Evolutionary conservation across 257 asterid species (phyloP).

Genomic region (Solanum appendiculatum): DNA sequence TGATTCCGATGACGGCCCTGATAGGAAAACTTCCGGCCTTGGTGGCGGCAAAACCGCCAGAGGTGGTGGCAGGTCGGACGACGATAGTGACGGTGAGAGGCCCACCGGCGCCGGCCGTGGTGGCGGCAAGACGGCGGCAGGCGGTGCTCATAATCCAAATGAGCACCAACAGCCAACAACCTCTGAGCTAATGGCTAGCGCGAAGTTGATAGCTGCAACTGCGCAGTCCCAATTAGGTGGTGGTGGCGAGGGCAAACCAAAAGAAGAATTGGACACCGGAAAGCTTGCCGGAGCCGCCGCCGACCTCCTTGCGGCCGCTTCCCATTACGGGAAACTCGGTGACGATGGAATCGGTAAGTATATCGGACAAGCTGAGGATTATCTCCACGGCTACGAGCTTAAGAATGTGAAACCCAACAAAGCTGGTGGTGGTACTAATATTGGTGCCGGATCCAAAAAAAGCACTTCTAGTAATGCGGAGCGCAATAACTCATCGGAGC

Average conservation of each 20-base stretch:
- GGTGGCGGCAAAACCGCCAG: background rate
- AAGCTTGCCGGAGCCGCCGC: conserved; percentile 32
- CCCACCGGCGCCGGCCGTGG: background rate
- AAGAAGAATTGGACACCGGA: conserved; percentile 10
- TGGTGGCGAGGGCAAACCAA: background rate
- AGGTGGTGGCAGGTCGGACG: background rate
- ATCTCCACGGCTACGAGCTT: conserved; percentile 16
- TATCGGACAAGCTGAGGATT: conserved; percentile 21
- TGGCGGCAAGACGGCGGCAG: background rate
- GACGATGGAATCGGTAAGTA: conserved; percentile 15
- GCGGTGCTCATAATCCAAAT: background rate
- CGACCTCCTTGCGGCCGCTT: conserved; percentile 17
- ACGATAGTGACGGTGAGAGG: background rate
- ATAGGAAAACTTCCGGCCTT: background rate
- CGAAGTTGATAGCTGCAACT: conserved; percentile 21
- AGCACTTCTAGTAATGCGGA: background rate
- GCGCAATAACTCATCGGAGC: background rate
- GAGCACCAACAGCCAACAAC: background rate
- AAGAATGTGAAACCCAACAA: conserved; percentile 1
- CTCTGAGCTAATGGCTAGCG: conserved; percentile 23
- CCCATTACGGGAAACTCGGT: conserved; percentile 24
- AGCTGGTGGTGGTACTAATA: background rate
- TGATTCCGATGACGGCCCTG: background rate
- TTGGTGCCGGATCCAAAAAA: background rate
- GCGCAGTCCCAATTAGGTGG: conserved; percentile 1